phyloP scores from a whole-genome alignment of 2,329 filamentous ascomycete species.

The Dryadomyces sulphureus region DNA sequence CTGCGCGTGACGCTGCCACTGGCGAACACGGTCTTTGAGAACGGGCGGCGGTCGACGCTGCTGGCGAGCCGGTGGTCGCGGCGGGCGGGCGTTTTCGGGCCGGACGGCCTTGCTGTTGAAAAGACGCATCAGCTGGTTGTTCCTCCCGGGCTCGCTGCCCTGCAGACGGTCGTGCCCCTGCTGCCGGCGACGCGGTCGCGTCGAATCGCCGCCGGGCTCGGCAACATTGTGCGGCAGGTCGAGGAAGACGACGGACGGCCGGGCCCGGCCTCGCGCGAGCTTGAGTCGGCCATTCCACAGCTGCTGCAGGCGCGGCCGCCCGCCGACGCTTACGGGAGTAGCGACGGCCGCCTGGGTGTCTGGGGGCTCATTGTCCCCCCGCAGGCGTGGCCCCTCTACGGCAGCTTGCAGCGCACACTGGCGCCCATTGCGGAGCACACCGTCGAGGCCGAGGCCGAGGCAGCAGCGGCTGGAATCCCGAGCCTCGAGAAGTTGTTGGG shows the following conservation, averaged over 20 bases:
- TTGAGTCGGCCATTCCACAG: constrained; percentile 45
- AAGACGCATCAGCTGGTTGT: constrained; percentile 18
- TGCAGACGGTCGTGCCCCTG: constrained; percentile 25
- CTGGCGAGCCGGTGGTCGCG: constrained; percentile 26
- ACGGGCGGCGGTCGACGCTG: constrained; percentile 46
- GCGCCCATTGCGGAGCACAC: constrained; percentile 6
- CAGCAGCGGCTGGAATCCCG: constrained; percentile 14
- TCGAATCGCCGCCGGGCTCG: constrained; percentile 49
- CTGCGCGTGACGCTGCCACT: constrained; percentile 43
- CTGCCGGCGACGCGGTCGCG: constrained; percentile 49
- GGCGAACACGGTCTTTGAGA: constrained; percentile 67
- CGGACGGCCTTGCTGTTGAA: constrained; percentile 5
- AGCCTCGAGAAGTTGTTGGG: constrained; percentile 21
- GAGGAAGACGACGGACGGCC: constrained; percentile 25
- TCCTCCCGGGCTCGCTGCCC: background rate
- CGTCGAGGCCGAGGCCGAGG: constrained; percentile 13
- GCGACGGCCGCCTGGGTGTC: constrained; percentile 37
- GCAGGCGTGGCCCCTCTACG: constrained; percentile 7
- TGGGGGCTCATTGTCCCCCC: constrained; percentile 57
- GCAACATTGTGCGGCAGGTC: constrained; percentile 62
- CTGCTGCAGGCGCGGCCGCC: constrained; percentile 7
- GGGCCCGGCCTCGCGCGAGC: constrained; percentile 53
- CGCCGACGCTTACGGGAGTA: constrained; percentile 3
- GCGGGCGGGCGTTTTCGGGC: constrained; percentile 4
- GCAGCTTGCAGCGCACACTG: constrained; percentile 9